Percentiles rank a stretch among this genome's conserved stretches.
Conservation (phyloP, 116 monocot species). For the Phalaenopsis hybrid region DNA sequence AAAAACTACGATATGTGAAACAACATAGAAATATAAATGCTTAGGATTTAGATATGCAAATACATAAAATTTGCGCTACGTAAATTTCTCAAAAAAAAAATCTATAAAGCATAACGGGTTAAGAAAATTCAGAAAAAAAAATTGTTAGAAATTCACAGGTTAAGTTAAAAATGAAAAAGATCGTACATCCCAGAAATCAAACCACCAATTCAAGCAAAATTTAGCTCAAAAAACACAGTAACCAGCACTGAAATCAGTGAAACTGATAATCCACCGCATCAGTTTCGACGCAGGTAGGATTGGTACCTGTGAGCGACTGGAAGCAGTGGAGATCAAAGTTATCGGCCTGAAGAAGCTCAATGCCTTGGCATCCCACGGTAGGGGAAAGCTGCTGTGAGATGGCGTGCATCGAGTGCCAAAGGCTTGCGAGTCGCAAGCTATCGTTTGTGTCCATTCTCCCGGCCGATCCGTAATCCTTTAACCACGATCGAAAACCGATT, state of each 20-base stretch:
- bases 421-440: constrained; percentile 75
- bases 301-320: constrained; percentile 81
- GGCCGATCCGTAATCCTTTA: constrained; percentile 77
- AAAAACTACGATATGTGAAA: no score
- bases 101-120: background rate
- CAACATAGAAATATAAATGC: no score
- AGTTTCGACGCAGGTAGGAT: background rate
- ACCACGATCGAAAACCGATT: background rate
- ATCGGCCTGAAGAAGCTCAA: constrained; percentile 80
- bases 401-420: constrained; percentile 99
- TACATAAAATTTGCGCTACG: no score
- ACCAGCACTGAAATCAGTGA: background rate
- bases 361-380: constrained; percentile 57
- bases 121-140: background rate
- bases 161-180: background rate
- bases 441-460: constrained; percentile 97
- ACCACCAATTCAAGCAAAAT: background rate
- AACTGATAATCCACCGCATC: background rate
- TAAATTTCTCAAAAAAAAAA: background rate
- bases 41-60: no score
- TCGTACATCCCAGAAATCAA: background rate
- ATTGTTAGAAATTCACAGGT: background rate
- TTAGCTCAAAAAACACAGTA: constrained; percentile 2
- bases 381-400: constrained; percentile 89
- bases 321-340: constrained; percentile 97